A percentile compares a stretch with the other conserved stretches of the same genome.
Conservation (phyloP, 2,329 filamentous ascomycete species). For the Incumbomyces lentus region DNA sequence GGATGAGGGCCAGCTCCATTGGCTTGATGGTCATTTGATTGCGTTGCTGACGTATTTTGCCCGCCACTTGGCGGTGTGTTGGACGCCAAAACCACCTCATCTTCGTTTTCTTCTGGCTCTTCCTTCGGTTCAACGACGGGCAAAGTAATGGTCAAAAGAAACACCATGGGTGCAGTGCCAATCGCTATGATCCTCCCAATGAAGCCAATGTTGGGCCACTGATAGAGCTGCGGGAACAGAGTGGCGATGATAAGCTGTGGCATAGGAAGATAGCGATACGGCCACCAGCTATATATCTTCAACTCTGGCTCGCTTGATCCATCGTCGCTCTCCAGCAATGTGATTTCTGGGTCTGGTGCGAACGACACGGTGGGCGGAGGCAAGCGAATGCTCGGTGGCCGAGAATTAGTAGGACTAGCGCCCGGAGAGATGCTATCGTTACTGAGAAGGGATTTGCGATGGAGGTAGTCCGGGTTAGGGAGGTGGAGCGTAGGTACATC, state of each 20-base stretch:
- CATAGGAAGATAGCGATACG: constrained; percentile 60
- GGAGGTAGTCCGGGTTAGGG: neutral
- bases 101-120: constrained; percentile 52
- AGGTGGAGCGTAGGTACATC: constrained; percentile 4
- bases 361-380: constrained; percentile 42
- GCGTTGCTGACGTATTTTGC: neutral
- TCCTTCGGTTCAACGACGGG: constrained; percentile 72
- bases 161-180: constrained; percentile 79
- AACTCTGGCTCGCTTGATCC: constrained; percentile 26
- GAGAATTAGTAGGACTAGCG: constrained; percentile 27
- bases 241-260: constrained; percentile 62
- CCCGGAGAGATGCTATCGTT: neutral
- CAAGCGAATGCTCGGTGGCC: constrained; percentile 47
- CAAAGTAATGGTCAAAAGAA: constrained; percentile 78
- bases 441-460: neutral
- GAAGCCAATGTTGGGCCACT: constrained; percentile 71
- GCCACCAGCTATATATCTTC: constrained; percentile 63
- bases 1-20: constrained; percentile 12
- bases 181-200: constrained; percentile 75
- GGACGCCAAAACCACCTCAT: constrained; percentile 28
- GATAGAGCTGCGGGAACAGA: constrained; percentile 76
- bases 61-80: constrained; percentile 13
- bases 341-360: constrained; percentile 30
- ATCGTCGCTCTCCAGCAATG: constrained; percentile 27
- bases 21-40: neutral